Conservation (phyloP, 108 stramenopile genomes). For the Poteriospumella lacustris region DNA sequence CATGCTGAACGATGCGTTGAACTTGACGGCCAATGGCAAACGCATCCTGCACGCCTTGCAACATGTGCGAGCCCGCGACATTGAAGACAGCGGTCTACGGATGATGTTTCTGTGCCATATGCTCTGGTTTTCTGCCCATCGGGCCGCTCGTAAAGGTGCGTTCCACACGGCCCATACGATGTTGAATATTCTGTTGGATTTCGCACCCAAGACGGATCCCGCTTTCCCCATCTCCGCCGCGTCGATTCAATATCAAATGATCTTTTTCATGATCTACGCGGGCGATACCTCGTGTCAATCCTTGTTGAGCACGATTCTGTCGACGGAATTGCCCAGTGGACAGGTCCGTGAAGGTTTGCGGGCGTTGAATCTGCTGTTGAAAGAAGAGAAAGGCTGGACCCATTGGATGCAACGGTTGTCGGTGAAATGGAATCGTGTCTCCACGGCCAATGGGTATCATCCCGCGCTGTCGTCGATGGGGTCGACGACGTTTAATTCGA, state of each 20-base stretch:
- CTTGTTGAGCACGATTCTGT: background rate
- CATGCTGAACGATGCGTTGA: background rate
- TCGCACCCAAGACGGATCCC: background rate
- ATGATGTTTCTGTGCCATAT: background rate
- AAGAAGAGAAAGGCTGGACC: no score
- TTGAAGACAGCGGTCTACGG: background rate
- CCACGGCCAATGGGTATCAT: no score
- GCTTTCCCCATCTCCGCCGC: background rate
- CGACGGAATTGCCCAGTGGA: background rate
- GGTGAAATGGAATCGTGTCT: no score
- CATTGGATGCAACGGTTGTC: no score
- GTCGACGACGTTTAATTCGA: no score
- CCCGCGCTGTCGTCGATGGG: no score
- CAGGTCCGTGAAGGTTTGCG: background rate
- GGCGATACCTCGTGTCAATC: background rate
- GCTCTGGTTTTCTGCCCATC: conserved; percentile 23
- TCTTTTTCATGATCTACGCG: background rate
- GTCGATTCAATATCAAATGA: background rate
- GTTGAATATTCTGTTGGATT: background rate
- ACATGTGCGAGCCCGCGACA: background rate
- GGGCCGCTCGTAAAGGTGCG: background rate
- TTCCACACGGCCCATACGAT: background rate
- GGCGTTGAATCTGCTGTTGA: background rate
- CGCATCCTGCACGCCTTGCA: background rate
- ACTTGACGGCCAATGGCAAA: background rate